phyloP scores from a whole-genome alignment of 208 protist species.

The Trypanosoma boissoni region DNA sequence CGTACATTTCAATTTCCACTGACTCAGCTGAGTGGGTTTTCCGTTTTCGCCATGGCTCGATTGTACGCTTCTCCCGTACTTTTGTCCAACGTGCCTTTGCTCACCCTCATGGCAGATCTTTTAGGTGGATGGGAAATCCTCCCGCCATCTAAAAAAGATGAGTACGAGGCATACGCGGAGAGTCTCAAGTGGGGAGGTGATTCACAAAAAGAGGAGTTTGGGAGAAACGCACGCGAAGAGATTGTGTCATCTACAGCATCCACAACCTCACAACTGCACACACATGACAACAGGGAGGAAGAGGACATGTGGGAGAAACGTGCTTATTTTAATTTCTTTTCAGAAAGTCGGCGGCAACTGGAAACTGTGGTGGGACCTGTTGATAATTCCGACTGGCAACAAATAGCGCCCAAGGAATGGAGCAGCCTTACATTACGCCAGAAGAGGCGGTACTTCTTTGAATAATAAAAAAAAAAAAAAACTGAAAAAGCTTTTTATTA shows the following conservation, averaged over 20 bases:
- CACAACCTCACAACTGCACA: not conserved
- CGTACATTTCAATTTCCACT: slow-evolving; percentile 43
- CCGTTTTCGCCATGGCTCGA: slow-evolving; percentile 67
- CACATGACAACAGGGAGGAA: not conserved
- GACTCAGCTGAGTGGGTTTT: slow-evolving; percentile 55
- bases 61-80: slow-evolving; percentile 43
- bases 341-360: slow-evolving; percentile 6
- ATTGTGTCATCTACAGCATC: not conserved
- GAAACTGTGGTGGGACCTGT: slow-evolving; percentile 9
- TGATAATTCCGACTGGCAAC: slow-evolving; percentile 46
- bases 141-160: slow-evolving; percentile 44
- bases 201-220: slow-evolving; percentile 2
- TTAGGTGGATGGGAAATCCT: slow-evolving; percentile 66
- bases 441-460: slow-evolving; percentile 28
- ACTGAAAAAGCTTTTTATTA: too few species aligned
- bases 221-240: not conserved
- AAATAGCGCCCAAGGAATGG: slow-evolving; percentile 71
- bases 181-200: slow-evolving; percentile 24
- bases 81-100: slow-evolving; percentile 24
- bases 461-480: not conserved
- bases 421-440: slow-evolving; percentile 48
- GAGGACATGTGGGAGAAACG: slow-evolving; percentile 10
- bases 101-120: slow-evolving; percentile 64
- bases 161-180: slow-evolving; percentile 43
- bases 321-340: slow-evolving; percentile 5